Conservation (phyloP, 176 grass and related monocot genomes). For the Saccharum officinarum region DNA sequence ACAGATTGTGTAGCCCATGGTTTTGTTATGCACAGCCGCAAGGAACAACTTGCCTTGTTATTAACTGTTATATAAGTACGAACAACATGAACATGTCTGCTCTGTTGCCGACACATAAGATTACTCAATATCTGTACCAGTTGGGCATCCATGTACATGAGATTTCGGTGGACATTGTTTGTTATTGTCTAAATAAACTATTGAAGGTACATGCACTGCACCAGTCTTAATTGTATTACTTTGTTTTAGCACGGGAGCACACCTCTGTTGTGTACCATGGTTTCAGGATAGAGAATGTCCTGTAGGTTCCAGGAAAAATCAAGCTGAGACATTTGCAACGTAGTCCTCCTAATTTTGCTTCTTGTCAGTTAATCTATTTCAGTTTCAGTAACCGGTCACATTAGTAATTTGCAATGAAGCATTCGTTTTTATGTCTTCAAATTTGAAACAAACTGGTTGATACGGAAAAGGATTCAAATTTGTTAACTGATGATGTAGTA, state of each 20-base stretch:
- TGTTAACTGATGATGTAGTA: neutral
- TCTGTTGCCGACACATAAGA: constrained; percentile 29
- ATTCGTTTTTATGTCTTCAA: neutral
- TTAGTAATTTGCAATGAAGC: neutral
- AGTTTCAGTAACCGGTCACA: neutral
- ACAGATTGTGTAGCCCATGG: constrained; percentile 3
- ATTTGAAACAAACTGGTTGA: neutral
- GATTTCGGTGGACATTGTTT: neutral
- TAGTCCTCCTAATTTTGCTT: neutral
- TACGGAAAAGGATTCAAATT: neutral
- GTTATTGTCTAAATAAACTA: neutral
- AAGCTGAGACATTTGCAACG: neutral
- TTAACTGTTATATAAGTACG: constrained; percentile 14
- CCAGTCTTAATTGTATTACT: neutral
- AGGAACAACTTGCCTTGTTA: constrained; percentile 15
- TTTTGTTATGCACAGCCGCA: neutral
- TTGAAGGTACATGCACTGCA: neutral
- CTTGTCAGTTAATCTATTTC: neutral
- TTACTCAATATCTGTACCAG: constrained; percentile 22
- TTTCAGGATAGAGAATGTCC: neutral
- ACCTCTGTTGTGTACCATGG: neutral
- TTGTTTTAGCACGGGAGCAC: neutral
- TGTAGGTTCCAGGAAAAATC: neutral
- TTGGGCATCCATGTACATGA: neutral
- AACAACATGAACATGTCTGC: constrained; percentile 35